Base-by-base conservation (phyloP, 768 basidiomycete species). In the Suillus subalutaceus region DNA sequence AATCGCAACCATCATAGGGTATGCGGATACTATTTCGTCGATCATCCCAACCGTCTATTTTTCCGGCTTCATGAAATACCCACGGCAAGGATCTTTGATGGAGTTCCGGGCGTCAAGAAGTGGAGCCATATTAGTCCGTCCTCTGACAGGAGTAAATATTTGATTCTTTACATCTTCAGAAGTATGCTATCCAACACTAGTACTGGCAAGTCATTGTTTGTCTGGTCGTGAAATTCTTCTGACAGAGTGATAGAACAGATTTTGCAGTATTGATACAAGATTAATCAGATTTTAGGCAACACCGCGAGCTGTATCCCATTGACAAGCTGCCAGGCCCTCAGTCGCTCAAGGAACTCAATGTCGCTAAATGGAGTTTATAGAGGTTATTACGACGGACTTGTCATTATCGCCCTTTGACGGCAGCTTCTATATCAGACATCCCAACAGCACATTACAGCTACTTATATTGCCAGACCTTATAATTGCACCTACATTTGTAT, bases 51-150 rank as follows among this genome's bases (percentile, higher is more conserved):
- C 0, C 80, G 81, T 16, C 69, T 74, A 3, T 73, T 86, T 16
- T 87, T 87, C 66, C 88, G 83, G 78, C 63, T 86, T 30, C 79
- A 86, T 52, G 67, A 77, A 0, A 80, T 78, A 37, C 67, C 79
- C 1, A 74, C 81, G 5, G 64, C 61, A 1, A 44, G 72, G 41
- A 70, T 84, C 44, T 65, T 80, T 72, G 74, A 12, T 53, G 32
- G 76, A 81, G 43, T 73, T 79, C 73, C 74, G 50, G 85, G 84
- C 4, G 77, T 80, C 1, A 76, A 74, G 13, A 73, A 75, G 3
- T 68, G 75, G 30, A 72, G 76, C 3, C 82, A 84, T 68, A 70
- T 85, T 15, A 75, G 86, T 86, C 63, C 59, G 80, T 40, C 41
- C 8, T 12, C 5, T 55, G 32, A 9, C 44, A 35, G 38, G 2